Base-by-base conservation (phyloP, 805 yeast species). In the Metschnikowia drakensbergensis region DNA sequence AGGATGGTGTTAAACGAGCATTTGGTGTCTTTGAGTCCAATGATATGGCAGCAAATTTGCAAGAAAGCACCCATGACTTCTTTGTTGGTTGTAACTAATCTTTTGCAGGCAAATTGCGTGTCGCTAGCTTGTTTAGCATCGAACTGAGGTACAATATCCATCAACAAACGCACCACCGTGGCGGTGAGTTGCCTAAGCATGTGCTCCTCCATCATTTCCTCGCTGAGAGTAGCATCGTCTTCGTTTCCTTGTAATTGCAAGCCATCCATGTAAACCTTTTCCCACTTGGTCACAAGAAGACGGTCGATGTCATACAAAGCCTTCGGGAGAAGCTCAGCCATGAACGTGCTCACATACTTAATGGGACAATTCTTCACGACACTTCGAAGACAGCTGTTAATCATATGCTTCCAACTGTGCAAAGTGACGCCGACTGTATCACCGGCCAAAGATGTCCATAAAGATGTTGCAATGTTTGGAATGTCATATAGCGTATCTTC, bases 171-270 rank as follows among this genome's bases (percentile, higher is more conserved):
- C 46, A 86, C 96, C 8, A 88, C 88, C 3, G 95, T 91, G 1
- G 96, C 96, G 0, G 98, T 91, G 35, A 94, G 77, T 64, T 94
- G 98, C 57, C 99, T 76, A 51, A 92, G 71, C 74, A 92, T 78
- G 65, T 92, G 96, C 63, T 94, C 99, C 57, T 92, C 97, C 87
- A 94, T 85, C 95, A 94, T 94, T 62, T 94, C 99, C 57, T 91
- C 97, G n/a, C 94, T 84, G 59, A 92, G 74, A 25, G 89, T 88
- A 45, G 83, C 91, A 58, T 90, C 96, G 52, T 82, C 84, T 37
- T 79, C 82, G 37, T 77, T 76, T 0, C 83, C 83, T 55, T 77
- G 81, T 35, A 77, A 65, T 54, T 79, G 82, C 34, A 80, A 60
- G 3, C 86, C 84, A 30, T 77, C 81, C 46, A 71, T 66, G 62